Evolutionary conservation across 768 basidiomycete species (phyloP).

Genomic region (Boletus bicolor): DNA sequence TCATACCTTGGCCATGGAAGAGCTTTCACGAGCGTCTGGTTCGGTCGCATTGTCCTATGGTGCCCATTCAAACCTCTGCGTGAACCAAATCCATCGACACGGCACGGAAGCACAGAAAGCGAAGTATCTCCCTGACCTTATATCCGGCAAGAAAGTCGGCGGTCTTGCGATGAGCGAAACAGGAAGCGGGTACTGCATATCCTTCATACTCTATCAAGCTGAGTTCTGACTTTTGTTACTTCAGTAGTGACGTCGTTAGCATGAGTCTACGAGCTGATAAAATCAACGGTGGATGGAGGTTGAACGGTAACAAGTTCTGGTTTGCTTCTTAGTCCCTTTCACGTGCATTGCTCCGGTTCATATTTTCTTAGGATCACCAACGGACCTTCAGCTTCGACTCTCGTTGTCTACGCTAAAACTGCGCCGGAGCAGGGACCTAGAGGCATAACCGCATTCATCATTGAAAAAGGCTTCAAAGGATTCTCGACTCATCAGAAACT

Average conservation of each 20-base stretch:
- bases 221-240: neutral
- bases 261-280: conserved; percentile 85
- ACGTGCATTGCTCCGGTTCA: neutral
- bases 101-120: conserved; percentile 80
- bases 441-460: conserved; percentile 89
- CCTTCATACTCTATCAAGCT: neutral
- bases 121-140: conserved; percentile 75
- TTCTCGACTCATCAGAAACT: conserved; percentile 89
- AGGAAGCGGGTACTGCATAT: conserved; percentile 56
- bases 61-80: conserved; percentile 88
- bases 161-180: conserved; percentile 94
- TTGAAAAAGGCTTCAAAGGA: conserved; percentile 78
- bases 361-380: conserved; percentile 80
- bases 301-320: conserved; percentile 96
- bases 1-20: conserved; percentile 94
- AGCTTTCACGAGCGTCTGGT: conserved; percentile 84
- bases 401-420: conserved; percentile 93
- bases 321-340: conserved; percentile 25
- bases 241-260: conserved; percentile 84
- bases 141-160: conserved; percentile 81
- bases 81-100: conserved; percentile 81
- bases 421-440: conserved; percentile 72
- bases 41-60: conserved; percentile 92
- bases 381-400: conserved; percentile 85
- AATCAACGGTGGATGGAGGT: conserved; percentile 66